These are phyloP conservation scores for Papiliotrema flavescens DNA, from an alignment of 1,284 basidiomycete genomes.

Conservation along the genomic window DNA sequence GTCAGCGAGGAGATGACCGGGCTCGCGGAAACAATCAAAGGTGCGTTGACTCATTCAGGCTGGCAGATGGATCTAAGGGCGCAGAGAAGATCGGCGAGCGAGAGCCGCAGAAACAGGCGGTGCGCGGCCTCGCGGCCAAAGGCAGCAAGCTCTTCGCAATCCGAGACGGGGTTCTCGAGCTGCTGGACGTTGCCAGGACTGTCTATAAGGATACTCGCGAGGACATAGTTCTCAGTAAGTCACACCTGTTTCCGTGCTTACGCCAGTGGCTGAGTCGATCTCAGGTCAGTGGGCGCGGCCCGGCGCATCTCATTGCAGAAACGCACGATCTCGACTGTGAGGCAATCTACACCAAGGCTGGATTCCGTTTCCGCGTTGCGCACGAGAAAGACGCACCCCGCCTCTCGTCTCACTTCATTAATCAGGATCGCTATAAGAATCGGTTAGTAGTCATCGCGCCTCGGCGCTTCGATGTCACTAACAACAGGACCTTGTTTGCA, in stretches of 20 bases:
- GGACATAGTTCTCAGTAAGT: background rate
- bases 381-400: background rate
- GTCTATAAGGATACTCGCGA: background rate
- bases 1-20: background rate
- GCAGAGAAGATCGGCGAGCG: background rate
- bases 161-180: background rate
- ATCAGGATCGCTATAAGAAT: slow-evolving; percentile 6
- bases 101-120: background rate
- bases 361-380: background rate
- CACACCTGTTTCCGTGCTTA: background rate
- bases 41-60: too few relatives aligned
- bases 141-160: background rate
- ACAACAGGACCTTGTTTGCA: slow-evolving; percentile 56
- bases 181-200: slow-evolving; percentile 3
- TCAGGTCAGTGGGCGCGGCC: background rate
- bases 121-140: background rate
- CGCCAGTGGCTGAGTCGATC: background rate
- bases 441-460: background rate
- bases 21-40: too few relatives aligned
- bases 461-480: background rate
- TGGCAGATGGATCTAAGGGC: background rate
- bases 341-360: background rate
- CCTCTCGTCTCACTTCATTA: background rate
- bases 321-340: background rate
- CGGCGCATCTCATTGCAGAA: background rate